phyloP scores from a whole-genome alignment of 2,329 filamentous ascomycete species.

The Trichophyton schoenleinii region DNA sequence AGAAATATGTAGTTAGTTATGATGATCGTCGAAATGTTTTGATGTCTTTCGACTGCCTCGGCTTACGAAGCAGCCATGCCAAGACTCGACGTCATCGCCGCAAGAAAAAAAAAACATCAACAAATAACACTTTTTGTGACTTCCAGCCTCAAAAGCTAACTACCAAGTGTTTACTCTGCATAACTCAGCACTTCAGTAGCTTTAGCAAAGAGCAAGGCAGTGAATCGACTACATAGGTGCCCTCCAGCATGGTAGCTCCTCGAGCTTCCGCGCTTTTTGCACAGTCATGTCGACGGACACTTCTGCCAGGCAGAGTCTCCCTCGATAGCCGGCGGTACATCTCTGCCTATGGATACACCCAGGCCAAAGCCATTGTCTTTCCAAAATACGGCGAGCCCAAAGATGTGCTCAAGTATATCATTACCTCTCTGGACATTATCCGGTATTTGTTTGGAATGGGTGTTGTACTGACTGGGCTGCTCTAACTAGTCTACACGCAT shows the following conservation, averaged over 20 bases:
- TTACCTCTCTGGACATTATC: background rate
- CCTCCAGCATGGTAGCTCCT: background rate
- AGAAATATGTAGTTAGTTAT: too few species aligned
- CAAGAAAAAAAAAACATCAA: too few species aligned
- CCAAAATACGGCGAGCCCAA: conserved; percentile 38
- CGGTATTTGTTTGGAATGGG: background rate
- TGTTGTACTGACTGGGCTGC: background rate
- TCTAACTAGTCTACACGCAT: conserved; percentile 31
- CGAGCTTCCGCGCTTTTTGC: background rate
- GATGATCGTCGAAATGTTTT: too few species aligned
- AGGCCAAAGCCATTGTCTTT: conserved; percentile 38
- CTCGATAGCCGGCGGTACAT: conserved; percentile 25
- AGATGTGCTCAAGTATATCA: conserved; percentile 34
- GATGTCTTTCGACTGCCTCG: too few species aligned
- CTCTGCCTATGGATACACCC: conserved; percentile 39
- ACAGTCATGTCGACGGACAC: background rate
- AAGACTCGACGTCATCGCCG: too few species aligned
- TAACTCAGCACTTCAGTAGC: too few species aligned
- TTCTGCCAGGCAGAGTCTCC: background rate
- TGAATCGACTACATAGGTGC: too few species aligned
- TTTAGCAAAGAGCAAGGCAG: too few species aligned
- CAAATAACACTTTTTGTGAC: too few species aligned
- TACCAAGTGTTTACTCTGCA: too few species aligned
- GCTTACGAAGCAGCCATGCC: too few species aligned
- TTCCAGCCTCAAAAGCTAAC: too few species aligned